A percentile compares a stretch with the other conserved stretches of the same genome.
phyloP scores from a whole-genome alignment of 2,329 filamentous ascomycete species.

The Fusarium longipes region DNA sequence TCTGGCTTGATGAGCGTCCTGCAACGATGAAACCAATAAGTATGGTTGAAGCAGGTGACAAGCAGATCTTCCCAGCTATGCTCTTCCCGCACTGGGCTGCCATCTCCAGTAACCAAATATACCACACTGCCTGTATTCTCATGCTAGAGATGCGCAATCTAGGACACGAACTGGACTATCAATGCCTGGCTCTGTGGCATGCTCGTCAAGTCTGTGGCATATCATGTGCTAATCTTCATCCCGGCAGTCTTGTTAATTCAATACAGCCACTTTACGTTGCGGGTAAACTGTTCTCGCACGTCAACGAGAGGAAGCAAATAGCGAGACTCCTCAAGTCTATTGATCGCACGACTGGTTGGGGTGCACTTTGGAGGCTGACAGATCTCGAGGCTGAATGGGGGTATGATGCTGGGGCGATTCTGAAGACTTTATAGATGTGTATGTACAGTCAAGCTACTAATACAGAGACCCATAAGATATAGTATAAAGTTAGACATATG shows the following conservation, averaged over 20 bases:
- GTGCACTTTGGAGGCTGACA: constrained; percentile 59
- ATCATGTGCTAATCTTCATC: constrained; percentile 61
- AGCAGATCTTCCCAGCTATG: constrained; percentile 58
- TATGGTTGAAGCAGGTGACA: constrained; percentile 29
- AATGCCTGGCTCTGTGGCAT: constrained; percentile 54
- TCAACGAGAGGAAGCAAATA: constrained; percentile 50
- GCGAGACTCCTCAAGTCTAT: constrained; percentile 56
- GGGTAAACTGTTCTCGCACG: constrained; percentile 60
- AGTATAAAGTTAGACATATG: background rate
- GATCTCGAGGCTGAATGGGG: constrained; percentile 57
- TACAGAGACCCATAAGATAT: background rate
- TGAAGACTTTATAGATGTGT: constrained; percentile 5
- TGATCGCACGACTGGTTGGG: constrained; percentile 62
- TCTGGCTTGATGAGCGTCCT: constrained; percentile 58
- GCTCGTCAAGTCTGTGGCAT: constrained; percentile 63
- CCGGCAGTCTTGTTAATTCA: constrained; percentile 63
- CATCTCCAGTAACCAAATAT: constrained; percentile 64
- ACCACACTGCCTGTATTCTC: constrained; percentile 62
- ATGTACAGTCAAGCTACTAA: background rate
- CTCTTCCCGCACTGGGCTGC: constrained; percentile 62
- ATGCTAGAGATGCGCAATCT: constrained; percentile 58
- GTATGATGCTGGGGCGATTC: constrained; percentile 40
- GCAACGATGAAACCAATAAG: constrained; percentile 49
- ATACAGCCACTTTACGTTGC: constrained; percentile 65
- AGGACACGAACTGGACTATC: constrained; percentile 24